These are phyloP conservation scores for Naganishia vaughanmartiniae DNA, from an alignment of 768 basidiomycete genomes.

Conservation along the genomic window DNA sequence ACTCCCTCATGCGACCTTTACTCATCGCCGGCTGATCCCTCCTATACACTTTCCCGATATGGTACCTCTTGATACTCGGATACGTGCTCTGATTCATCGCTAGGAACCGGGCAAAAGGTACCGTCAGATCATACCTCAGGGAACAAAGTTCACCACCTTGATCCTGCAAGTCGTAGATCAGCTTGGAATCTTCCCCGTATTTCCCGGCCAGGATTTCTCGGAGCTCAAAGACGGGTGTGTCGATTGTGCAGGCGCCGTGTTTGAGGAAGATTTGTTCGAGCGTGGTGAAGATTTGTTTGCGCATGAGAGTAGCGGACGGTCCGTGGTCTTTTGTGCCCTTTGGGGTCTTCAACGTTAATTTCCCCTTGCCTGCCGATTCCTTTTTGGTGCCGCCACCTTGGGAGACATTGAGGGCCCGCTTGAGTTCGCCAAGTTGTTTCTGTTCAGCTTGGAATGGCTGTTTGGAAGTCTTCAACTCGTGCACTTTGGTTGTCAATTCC, in stretches of 20 bases:
- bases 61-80: conserved; percentile 78
- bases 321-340: conserved; percentile 97
- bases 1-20: conserved; percentile 98
- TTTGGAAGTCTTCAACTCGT: conserved; percentile 43
- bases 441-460: conserved; percentile 43
- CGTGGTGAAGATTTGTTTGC: conserved; percentile 81
- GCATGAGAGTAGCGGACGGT: conserved; percentile 85
- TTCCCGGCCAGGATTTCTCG: conserved; percentile 94
- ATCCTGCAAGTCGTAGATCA: conserved; percentile 95
- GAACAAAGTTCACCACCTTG: conserved; percentile 96
- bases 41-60: conserved; percentile 97
- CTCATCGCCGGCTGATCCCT: conserved; percentile 95
- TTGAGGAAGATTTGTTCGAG: conserved; percentile 83
- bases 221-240: conserved; percentile 97
- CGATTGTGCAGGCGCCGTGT: conserved; percentile 86
- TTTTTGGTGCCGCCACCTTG: conserved; percentile 58
- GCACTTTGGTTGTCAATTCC: conserved; percentile 41
- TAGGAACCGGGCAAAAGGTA: conserved; percentile 85
- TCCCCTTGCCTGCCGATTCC: conserved; percentile 56
- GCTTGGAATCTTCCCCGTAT: conserved; percentile 91
- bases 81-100: conserved; percentile 85
- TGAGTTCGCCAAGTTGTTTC: conserved; percentile 48
- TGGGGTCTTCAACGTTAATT: conserved; percentile 80
- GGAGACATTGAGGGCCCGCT: conserved; percentile 54
- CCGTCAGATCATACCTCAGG: conserved; percentile 92